Base-by-base conservation (phyloP, 78 protist species). In the Thecamonas trahens region DNA sequence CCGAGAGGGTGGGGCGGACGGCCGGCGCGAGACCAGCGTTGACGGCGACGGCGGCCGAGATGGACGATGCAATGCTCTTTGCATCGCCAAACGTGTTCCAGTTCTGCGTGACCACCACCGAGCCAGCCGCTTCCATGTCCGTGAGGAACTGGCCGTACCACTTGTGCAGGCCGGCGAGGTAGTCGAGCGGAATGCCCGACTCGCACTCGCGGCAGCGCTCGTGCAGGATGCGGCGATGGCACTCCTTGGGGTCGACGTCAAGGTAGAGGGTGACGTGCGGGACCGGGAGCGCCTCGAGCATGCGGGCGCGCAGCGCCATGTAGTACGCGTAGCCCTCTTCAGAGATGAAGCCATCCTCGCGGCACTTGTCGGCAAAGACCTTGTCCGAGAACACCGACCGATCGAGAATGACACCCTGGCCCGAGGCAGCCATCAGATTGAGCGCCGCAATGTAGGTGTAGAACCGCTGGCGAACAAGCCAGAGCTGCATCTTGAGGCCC, bases 361-460 rank as follows among this genome's bases (percentile, higher is more conserved):
- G 63, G 65, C 72, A 72, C 57, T 80, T 75, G 50, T 80, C 74
- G 37, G 91, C 91, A 67, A 86, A 86, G 28, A 86, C 91, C 61
- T 67, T 70, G 49, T 86, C 91, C 57, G 82, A 72, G 52, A 72
- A 86, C 3, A 86, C 80, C 14, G 83, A 76, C n/a, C 91, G 68
- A 76, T 86, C 91, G n/a, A 86, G 76, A 29, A 86, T 71, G 4
- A 86, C 91, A 45, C 78, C 77, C 8, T 45, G 44, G 35, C 70
- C 71, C 42, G 22, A 22, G 3, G 15, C 24, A 53, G 61, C 5
- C n/a, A 37, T 59, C n/a, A 54, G 70, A 29, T 29, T 9, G 6
- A 85, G 29, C 18, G 87, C 80, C 20, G 31, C 32, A 29, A 76
- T 24, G 38, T 66, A 80, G 9, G 76, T 57, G 11, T 66, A 49